These are phyloP conservation scores for Hemileccinum rubropunctum DNA, from an alignment of 768 basidiomycete genomes.

Conservation along the genomic window DNA sequence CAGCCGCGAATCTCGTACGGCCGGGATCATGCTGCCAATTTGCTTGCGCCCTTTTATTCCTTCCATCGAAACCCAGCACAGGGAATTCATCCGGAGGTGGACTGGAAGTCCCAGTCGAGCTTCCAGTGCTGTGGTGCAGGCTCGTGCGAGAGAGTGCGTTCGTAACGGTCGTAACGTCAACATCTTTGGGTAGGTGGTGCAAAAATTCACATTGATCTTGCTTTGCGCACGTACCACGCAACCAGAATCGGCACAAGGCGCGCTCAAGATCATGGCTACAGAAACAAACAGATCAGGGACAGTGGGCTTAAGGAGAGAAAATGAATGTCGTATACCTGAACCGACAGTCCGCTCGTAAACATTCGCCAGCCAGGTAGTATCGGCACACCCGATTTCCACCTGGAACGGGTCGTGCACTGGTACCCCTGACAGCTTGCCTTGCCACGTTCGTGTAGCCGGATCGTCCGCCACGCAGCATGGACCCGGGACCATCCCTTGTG, in stretches of 20 bases:
- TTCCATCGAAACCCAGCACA: slow-evolving; percentile 51
- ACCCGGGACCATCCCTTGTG: slow-evolving; percentile 47
- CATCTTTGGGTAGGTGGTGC: slow-evolving; percentile 85
- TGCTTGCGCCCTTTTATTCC: slow-evolving; percentile 42
- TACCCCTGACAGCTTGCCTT: slow-evolving; percentile 22
- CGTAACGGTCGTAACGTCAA: slow-evolving; percentile 71
- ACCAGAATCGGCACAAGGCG: slow-evolving; percentile 95
- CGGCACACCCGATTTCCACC: slow-evolving; percentile 80
- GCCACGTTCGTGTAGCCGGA: slow-evolving; percentile 31
- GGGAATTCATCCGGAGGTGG: slow-evolving; percentile 65
- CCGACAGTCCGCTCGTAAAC: slow-evolving; percentile 92
- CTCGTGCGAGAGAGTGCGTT: slow-evolving; percentile 66
- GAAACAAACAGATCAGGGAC: slow-evolving; percentile 13
- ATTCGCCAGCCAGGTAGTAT: slow-evolving; percentile 96
- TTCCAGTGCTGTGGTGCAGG: slow-evolving; percentile 43
- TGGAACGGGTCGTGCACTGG: slow-evolving; percentile 34
- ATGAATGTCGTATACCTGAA: slow-evolving; percentile 71
- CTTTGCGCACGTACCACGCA: slow-evolving; percentile 95
- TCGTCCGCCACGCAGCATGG: slow-evolving; percentile 41
- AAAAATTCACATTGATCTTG: slow-evolving; percentile 95
- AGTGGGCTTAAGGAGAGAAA: not conserved
- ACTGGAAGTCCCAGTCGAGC: slow-evolving; percentile 34
- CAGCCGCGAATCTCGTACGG: slow-evolving; percentile 85
- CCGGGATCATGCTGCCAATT: slow-evolving; percentile 69
- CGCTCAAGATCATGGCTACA: slow-evolving; percentile 90